These are phyloP conservation scores for Botrytis medusae DNA, from an alignment of 2,329 filamentous ascomycete genomes.

Conservation along the genomic window DNA sequence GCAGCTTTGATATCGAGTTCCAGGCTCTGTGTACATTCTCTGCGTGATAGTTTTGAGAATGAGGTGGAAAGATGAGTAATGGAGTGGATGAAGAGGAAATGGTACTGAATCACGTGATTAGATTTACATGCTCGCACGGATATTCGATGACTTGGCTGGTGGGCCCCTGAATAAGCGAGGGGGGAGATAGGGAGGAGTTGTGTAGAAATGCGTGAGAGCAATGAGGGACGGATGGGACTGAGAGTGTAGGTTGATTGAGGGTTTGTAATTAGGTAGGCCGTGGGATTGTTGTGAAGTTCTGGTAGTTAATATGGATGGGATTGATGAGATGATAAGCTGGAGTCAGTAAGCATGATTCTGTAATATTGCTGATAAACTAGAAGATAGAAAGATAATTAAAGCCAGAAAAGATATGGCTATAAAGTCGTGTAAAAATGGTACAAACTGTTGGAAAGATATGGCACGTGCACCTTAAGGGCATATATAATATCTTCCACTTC, in stretches of 20 bases:
- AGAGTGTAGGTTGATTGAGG: neutral
- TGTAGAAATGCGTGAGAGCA: neutral
- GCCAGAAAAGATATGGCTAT: fast-evolving
- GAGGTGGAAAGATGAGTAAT: too few relatives aligned
- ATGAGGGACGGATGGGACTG: neutral
- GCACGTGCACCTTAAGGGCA: too few relatives aligned
- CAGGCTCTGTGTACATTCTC: too few relatives aligned
- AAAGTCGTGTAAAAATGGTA: neutral
- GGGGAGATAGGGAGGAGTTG: fast-evolving
- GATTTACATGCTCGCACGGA: neutral
- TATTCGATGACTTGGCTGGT: neutral
- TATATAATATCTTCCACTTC: too few relatives aligned
- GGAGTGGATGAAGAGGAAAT: too few relatives aligned
- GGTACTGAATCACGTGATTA: neutral
- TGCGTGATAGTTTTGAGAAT: too few relatives aligned
- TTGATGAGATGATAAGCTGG: neutral
- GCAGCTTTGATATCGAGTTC: too few relatives aligned
- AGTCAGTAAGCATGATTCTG: neutral
- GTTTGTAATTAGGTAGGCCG: too few relatives aligned
- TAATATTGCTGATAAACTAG: neutral
- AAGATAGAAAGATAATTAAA: neutral
- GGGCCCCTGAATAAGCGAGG: neutral
- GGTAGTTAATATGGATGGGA: too few relatives aligned
- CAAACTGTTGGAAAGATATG: too few relatives aligned
- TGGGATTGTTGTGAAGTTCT: neutral